phyloP scores from a whole-genome alignment of 495 filamentous ascomycete genomes.

The Cudoniella acicularis region DNA sequence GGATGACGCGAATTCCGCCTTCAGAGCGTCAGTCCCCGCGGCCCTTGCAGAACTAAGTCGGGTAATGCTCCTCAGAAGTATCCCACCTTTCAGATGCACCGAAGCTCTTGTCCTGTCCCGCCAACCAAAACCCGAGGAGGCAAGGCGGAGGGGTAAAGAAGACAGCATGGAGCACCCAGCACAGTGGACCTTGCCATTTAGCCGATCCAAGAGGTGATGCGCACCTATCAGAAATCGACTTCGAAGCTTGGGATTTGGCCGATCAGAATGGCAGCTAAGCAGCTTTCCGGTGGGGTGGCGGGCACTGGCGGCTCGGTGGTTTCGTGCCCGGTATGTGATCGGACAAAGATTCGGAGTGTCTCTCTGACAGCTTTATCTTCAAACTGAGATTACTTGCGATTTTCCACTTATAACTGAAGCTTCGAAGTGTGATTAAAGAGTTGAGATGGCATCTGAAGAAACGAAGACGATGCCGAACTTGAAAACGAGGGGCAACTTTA shows the following conservation, averaged over 20 bases:
- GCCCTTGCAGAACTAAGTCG: background rate
- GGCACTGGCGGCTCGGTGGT: too few relatives aligned
- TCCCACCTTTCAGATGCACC: background rate
- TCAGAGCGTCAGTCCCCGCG: background rate
- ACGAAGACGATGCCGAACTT: background rate
- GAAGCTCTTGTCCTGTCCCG: background rate
- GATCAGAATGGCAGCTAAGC: background rate
- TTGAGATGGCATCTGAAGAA: background rate
- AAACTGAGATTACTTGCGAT: background rate
- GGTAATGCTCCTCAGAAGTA: background rate
- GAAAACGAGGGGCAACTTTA: slow-evolving; percentile 6
- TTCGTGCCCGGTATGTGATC: too few relatives aligned
- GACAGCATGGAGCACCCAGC: background rate
- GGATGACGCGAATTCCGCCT: background rate
- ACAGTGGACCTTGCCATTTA: background rate
- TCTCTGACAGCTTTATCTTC: too few relatives aligned
- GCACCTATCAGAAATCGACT: background rate
- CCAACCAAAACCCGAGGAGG: background rate
- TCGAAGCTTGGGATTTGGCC: background rate
- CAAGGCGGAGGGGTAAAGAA: background rate
- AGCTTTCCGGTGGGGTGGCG: background rate
- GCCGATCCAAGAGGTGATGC: background rate
- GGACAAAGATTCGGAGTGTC: too few relatives aligned
- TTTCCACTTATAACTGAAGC: background rate
- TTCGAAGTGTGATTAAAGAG: background rate